A percentile compares a stretch with the other conserved stretches of the same genome.
Conservation (phyloP, 345 rosid species). For the Gossypium thurberi region DNA sequence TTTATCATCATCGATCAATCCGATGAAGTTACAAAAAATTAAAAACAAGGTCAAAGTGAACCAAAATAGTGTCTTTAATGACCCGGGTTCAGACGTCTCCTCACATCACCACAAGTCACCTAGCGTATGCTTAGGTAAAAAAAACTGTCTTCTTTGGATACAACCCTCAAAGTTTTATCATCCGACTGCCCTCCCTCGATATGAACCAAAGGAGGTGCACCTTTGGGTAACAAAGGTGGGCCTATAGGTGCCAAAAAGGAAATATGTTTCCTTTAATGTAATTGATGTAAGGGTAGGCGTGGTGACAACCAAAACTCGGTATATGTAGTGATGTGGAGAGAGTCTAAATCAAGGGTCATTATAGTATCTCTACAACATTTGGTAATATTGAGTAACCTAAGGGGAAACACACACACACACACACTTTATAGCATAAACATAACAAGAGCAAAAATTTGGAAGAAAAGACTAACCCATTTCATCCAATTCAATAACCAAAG, state of each 20-base stretch:
- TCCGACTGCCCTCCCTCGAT: no score
- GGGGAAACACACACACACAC: neutral
- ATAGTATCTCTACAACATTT: neutral
- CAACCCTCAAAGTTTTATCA: neutral
- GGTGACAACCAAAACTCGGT: neutral
- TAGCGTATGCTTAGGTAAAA: neutral
- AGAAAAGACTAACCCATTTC: slow-evolving; percentile 57
- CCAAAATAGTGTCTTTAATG: neutral
- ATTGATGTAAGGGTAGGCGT: neutral
- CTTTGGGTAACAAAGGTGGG: no score
- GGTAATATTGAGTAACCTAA: neutral
- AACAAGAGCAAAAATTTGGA: neutral
- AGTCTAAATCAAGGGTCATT: neutral
- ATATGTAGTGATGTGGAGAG: neutral
- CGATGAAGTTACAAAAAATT: neutral
- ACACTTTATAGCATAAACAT: neutral
- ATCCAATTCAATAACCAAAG: slow-evolving; percentile 82
- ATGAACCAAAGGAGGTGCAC: no score
- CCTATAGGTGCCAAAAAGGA: neutral
- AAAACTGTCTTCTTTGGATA: neutral
- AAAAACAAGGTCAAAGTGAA: neutral
- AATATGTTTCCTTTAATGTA: neutral
- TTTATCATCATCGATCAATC: neutral
- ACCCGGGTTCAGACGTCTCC: no score
- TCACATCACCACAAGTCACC: no score